Evolutionary conservation across 129 eudicot species (phyloP).

Genomic region (Rutidosis leptorrhynchoides): DNA sequence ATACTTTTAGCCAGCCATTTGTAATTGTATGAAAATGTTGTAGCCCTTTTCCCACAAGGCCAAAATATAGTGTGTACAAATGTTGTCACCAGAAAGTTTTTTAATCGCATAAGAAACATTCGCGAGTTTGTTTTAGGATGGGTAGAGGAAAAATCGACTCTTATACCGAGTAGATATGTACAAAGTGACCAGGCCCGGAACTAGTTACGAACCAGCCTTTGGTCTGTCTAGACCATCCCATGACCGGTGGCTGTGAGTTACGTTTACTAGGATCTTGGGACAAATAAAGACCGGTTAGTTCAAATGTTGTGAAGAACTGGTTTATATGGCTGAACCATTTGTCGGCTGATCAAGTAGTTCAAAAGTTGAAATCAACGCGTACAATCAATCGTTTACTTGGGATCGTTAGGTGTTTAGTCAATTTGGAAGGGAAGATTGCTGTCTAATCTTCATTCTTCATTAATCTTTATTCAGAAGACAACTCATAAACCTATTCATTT

Average conservation of each 20-base stretch:
- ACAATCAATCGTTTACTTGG: not conserved
- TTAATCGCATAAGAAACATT: constrained; percentile 9
- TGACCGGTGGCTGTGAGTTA: not conserved
- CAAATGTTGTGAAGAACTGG: not conserved
- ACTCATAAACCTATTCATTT: no score
- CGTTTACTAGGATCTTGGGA: not conserved
- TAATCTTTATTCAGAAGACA: no score
- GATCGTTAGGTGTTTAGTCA: not conserved
- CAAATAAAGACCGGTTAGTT: no score
- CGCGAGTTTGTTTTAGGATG: not conserved
- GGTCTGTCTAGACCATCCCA: no score
- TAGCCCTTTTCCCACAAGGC: not conserved
- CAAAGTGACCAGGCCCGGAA: not conserved
- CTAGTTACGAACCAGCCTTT: not conserved
- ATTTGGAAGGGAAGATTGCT: not conserved
- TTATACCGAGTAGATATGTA: not conserved
- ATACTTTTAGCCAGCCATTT: not conserved
- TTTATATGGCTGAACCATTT: not conserved
- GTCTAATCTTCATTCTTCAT: no score
- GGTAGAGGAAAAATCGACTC: not conserved
- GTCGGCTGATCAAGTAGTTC: not conserved
- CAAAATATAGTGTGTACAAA: not conserved
- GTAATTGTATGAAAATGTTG: not conserved
- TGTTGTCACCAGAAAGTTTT: constrained; percentile 1
- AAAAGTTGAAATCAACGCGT: not conserved